These are phyloP conservation scores for Quercus gilva DNA, from an alignment of 306 rosid species.

Conservation along the genomic window DNA sequence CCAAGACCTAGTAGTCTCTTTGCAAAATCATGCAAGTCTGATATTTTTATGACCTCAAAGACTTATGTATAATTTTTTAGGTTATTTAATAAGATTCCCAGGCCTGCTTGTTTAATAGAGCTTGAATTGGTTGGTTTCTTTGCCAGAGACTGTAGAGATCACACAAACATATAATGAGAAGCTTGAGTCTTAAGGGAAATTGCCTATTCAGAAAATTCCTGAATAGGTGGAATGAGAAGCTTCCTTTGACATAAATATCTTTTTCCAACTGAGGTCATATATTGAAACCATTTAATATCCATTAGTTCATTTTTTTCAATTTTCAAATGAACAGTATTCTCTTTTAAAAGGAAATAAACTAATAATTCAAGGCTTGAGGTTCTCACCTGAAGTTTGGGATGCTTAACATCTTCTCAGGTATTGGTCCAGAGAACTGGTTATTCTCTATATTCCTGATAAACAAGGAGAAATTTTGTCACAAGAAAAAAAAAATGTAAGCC, in stretches of 20 bases:
- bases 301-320: conserved; percentile 14
- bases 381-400: conserved; percentile 69
- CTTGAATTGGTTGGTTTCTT: conserved; percentile 12
- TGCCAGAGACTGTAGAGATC: neutral
- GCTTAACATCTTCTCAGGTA: conserved; percentile 73
- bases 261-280: neutral
- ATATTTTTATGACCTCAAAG: neutral
- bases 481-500: neutral
- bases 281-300: conserved; percentile 3
- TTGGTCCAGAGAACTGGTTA: conserved; percentile 74
- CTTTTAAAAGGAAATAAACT: conserved; percentile 21
- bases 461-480: conserved; percentile 7
- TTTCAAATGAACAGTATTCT: conserved; percentile 12
- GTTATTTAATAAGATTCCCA: conserved; percentile 1
- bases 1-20: neutral
- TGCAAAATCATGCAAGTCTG: neutral
- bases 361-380: conserved; percentile 8
- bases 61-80: neutral
- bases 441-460: conserved; percentile 82
- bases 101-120: conserved; percentile 5
- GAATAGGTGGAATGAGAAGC: neutral
- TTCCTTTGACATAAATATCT: neutral
- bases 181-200: neutral
- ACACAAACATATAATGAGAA: neutral
- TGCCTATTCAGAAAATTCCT: neutral